Conservation (phyloP, 306 rosid species). For the Rubus parviflorus region DNA sequence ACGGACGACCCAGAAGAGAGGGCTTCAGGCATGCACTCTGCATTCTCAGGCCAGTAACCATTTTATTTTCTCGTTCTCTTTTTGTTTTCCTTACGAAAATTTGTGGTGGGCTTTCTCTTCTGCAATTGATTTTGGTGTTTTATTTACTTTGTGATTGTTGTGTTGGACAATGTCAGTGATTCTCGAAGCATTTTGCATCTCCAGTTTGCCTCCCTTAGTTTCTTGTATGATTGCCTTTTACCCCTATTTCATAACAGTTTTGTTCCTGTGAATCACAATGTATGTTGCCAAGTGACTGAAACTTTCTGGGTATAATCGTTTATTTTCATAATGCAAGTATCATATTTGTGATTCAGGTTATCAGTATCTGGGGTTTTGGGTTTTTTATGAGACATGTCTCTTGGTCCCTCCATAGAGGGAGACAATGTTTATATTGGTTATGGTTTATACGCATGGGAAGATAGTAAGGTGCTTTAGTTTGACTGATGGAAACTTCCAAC, state of each 20-base stretch:
- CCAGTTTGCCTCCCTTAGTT: background rate
- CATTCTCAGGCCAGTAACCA: constrained; percentile 41
- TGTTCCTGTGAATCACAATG: constrained; percentile 2
- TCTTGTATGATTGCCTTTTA: background rate
- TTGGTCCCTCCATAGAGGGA: background rate
- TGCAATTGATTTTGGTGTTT: constrained; percentile 19
- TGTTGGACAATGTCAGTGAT: background rate
- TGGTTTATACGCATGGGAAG: background rate
- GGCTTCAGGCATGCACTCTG: constrained; percentile 42
- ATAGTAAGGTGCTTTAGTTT: background rate
- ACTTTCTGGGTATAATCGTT: background rate
- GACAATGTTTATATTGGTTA: background rate
- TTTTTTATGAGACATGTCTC: background rate
- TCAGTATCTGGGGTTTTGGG: background rate
- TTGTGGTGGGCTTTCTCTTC: constrained; percentile 20
- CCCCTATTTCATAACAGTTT: background rate
- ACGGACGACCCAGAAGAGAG: constrained; percentile 53
- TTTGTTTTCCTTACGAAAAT: constrained; percentile 9
- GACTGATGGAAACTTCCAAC: background rate
- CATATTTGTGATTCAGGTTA: background rate
- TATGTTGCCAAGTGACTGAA: background rate
- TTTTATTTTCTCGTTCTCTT: background rate
- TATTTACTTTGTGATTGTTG: constrained; percentile 2
- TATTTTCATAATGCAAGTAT: background rate
- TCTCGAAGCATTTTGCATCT: background rate